phyloP scores from a whole-genome alignment of 2,329 filamentous ascomycete genomes.

The Tolypocladium sp. region DNA sequence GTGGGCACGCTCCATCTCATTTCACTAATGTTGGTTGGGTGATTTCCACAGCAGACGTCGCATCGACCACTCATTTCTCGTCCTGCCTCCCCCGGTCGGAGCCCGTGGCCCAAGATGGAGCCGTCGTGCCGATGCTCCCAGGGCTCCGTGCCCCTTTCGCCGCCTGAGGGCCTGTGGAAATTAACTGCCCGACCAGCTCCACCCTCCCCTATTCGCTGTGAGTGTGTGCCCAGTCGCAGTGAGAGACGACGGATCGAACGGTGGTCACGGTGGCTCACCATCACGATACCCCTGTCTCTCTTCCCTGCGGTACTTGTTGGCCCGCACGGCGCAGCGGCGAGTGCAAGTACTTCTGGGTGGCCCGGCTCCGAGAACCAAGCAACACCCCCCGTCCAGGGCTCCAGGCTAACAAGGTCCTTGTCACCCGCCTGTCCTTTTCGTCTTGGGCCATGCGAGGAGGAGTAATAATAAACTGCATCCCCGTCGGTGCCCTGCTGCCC shows the following conservation, averaged over 20 bases:
- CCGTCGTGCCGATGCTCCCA: not conserved
- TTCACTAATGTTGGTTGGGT: not conserved
- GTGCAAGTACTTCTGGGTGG: not conserved
- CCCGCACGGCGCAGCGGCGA: not conserved
- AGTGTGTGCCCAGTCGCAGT: not conserved
- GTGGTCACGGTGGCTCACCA: slow-evolving; percentile 14
- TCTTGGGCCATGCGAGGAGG: not conserved
- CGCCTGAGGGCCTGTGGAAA: slow-evolving; percentile 6
- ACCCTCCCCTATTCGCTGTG: slow-evolving; percentile 7
- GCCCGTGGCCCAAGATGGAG: not conserved
- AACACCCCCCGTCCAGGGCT: not conserved
- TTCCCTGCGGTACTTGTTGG: slow-evolving; percentile 5
- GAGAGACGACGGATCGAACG: slow-evolving; percentile 10
- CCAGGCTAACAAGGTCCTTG: not conserved
- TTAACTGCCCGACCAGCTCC: slow-evolving; percentile 8
- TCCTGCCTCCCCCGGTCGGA: not conserved
- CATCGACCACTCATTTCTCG: not conserved
- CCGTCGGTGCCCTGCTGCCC: slow-evolving; percentile 22
- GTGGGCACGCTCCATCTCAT: not conserved
- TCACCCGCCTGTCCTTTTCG: slow-evolving; percentile 6
- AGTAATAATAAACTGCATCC: slow-evolving; percentile 31
- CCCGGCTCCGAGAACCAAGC: not conserved
- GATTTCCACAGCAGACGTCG: not conserved
- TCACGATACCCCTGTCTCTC: slow-evolving; percentile 4
- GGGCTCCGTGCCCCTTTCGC: not conserved